These are phyloP conservation scores for Colletotrichum sublineola DNA, from an alignment of 2,329 filamentous ascomycete genomes.

Conservation along the genomic window DNA sequence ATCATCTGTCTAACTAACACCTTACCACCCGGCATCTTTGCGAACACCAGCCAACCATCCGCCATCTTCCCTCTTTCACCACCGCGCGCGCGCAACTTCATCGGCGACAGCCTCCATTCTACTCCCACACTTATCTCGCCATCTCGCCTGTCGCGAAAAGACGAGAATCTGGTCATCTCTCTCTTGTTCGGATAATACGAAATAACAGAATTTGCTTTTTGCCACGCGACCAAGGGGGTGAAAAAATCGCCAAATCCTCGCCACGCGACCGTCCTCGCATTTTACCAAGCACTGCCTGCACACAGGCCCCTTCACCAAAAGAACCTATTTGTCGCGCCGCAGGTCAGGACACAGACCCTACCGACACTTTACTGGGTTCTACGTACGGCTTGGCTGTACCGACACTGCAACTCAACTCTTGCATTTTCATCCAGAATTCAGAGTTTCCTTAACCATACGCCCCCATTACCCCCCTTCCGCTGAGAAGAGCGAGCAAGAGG, in stretches of 20 bases:
- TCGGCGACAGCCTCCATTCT: conserved; percentile 34
- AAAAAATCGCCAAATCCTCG: conserved; percentile 16
- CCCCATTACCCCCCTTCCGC: conserved; percentile 28
- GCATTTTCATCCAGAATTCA: conserved; percentile 40
- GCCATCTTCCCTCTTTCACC: conserved; percentile 42
- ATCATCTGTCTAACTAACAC: conserved; percentile 27
- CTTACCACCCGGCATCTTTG: conserved; percentile 38
- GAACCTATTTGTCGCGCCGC: conserved; percentile 34
- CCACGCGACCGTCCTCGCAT: conserved; percentile 24
- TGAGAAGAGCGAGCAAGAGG: conserved; percentile 24
- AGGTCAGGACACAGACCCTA: conserved; percentile 38
- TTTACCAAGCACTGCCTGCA: conserved; percentile 28
- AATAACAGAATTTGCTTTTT: neutral
- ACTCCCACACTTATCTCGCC: conserved; percentile 13
- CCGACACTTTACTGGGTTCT: conserved; percentile 35
- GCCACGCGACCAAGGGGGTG: conserved; percentile 5
- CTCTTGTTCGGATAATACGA: neutral
- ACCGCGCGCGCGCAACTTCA: conserved; percentile 37
- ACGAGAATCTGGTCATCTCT: conserved; percentile 1
- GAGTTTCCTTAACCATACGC: conserved; percentile 38
- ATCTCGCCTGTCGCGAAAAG: conserved; percentile 9
- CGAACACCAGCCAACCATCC: conserved; percentile 42
- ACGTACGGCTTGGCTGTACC: conserved; percentile 39
- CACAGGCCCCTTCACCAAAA: conserved; percentile 36
- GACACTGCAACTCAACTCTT: conserved; percentile 39